Evolutionary conservation across 1,284 basidiomycete species (phyloP), one percentile per base, ranked within the genome.

Genomic region (Phylloboletellus chloephorus): DNA sequence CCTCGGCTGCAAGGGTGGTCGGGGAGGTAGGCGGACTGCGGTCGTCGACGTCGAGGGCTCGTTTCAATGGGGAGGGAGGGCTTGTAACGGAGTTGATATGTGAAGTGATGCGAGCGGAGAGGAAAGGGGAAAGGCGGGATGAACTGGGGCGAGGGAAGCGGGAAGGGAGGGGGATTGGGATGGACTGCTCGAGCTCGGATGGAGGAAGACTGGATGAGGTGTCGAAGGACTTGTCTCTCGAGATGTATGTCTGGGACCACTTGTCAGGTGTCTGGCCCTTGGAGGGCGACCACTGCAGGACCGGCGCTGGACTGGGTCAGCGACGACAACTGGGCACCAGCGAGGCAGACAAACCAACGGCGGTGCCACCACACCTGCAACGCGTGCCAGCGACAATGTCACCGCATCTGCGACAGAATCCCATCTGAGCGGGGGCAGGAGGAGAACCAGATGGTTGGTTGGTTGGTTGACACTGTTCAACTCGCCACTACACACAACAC

Each of bases 401-500:
- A 47, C 85, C 86, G 52, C 85, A 88, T 61, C 82, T 72, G 48
- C 82, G 73, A 64, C 86, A 88, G 52, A 88, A 88, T 19, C 80
- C 82, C 85, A 88, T 88, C 20, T 17, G 32, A 49, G 9, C 2
- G 6, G 29, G 17, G 15, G 29, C 15, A 30, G 7, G 8, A 8
- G 29, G 13, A 7, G 28, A 15, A n/a, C n/a, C n/a, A n/a, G n/a
- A n/a, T n/a, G n/a, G n/a, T n/a, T n/a, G n/a, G n/a, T n/a, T n/a
- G n/a, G n/a, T n/a, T n/a, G n/a, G n/a, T n/a, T n/a, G n/a, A n/a
- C n/a, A n/a, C n/a, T n/a, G n/a, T 34, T 39, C 31, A 53, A 51
- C 35, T 39, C 35, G 25, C 15, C 7, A 23, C 37, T 15, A 8
- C 49, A 54, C 37, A n/a, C n/a, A n/a, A n/a, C n/a, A n/a, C n/a